Evolutionary conservation across 2,329 filamentous ascomycete species (phyloP).

Genomic region (Ceratocystis lukuohia): DNA sequence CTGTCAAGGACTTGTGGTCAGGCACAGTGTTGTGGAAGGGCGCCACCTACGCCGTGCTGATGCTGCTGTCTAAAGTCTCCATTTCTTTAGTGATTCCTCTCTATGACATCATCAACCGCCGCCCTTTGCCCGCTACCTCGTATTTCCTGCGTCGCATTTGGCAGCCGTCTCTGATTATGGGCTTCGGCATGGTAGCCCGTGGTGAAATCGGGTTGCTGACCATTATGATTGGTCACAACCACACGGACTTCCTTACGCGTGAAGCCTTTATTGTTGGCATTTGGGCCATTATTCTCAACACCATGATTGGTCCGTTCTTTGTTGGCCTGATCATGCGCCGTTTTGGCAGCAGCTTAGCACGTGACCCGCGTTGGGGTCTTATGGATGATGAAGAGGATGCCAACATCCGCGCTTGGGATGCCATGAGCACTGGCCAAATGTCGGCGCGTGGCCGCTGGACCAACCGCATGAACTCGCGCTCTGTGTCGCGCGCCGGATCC

Average conservation of each 20-base stretch:
- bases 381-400: conserved; percentile 1
- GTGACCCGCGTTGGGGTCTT: conserved; percentile 16
- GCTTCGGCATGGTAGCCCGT: conserved; percentile 44
- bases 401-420: conserved; percentile 13
- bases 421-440: conserved; percentile 5
- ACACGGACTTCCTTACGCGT: conserved; percentile 37
- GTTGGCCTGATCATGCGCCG: conserved; percentile 34
- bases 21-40: conserved; percentile 42
- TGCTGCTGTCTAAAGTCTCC: conserved; percentile 34
- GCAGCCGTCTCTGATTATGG: conserved; percentile 42
- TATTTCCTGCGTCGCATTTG: conserved; percentile 23
- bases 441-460: conserved; percentile 12
- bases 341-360: conserved; percentile 2
- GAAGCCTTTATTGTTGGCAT: conserved; percentile 40
- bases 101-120: conserved; percentile 25
- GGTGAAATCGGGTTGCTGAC: conserved; percentile 51
- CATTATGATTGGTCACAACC: conserved; percentile 23
- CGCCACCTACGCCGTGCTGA: conserved; percentile 42
- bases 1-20: conserved; percentile 41
- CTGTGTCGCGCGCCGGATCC: conserved; percentile 9
- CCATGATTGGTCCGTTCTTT: conserved; percentile 39
- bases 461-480: conserved; percentile 16
- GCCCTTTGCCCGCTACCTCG: conserved; percentile 4
- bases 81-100: conserved; percentile 22
- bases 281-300: conserved; percentile 45